Percentiles rank a stretch among this genome's conserved stretches.
phyloP scores from a whole-genome alignment of 2,329 filamentous ascomycete species.

The Aspergillus carbonarius region DNA sequence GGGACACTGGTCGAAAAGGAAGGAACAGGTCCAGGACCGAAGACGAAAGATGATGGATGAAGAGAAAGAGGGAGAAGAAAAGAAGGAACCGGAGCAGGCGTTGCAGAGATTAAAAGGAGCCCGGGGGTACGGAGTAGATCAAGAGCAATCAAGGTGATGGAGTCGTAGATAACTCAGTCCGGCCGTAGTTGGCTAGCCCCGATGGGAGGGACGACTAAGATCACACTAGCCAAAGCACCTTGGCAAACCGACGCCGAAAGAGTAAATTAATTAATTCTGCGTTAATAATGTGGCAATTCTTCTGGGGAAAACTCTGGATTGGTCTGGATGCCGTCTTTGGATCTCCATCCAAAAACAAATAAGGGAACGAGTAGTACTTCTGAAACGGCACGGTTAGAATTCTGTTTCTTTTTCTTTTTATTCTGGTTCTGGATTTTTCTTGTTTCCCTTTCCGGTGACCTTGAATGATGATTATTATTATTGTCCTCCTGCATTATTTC shows the following conservation, averaged over 20 bases:
- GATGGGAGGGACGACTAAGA: not conserved
- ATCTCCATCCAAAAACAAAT: constrained; percentile 3
- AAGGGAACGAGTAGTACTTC: not conserved
- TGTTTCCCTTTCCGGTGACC: not conserved
- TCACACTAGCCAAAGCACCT: not conserved
- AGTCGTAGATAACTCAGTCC: constrained; percentile 5
- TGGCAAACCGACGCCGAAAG: not conserved
- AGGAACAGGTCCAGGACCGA: constrained; percentile 7
- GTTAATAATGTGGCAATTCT: constrained; percentile 14
- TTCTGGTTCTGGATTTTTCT: not conserved
- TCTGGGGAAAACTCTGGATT: constrained; percentile 11
- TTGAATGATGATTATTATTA: not conserved
- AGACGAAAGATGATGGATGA: constrained; percentile 12
- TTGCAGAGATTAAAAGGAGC: constrained; percentile 21
- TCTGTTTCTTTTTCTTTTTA: not conserved
- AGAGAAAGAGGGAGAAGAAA: constrained; percentile 9
- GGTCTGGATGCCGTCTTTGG: constrained; percentile 1
- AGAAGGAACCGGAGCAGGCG: constrained; percentile 18
- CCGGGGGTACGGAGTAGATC: constrained; percentile 20
- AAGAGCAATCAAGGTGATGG: constrained; percentile 4
- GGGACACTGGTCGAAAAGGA: constrained; percentile 8
- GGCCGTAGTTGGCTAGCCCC: not conserved
- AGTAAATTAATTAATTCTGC: not conserved
- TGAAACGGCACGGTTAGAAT: not conserved
- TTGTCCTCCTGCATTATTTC: not conserved